Conservation (phyloP, 306 rosid genomes). For the Bauhinia variegata region DNA sequence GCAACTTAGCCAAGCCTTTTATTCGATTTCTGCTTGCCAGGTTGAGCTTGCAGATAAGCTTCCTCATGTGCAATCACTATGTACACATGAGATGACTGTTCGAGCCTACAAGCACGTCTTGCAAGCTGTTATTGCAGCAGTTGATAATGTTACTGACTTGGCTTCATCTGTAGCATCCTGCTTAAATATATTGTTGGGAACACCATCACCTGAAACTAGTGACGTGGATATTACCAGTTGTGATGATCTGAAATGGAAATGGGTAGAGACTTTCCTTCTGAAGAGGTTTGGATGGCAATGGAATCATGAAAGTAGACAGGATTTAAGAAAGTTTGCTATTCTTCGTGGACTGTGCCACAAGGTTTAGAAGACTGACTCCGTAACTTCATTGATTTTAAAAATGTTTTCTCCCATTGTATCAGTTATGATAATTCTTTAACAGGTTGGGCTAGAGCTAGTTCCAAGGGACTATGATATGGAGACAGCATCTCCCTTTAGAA, state of each 20-base stretch:
- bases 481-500: constrained; percentile 68
- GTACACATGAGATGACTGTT: constrained; percentile 92
- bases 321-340: constrained; percentile 82
- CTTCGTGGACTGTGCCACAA: constrained; percentile 96
- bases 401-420: constrained; percentile 21
- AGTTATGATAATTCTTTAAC: constrained; percentile 40
- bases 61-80: constrained; percentile 95
- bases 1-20: constrained; percentile 28
- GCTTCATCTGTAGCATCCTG: constrained; percentile 86
- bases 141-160: constrained; percentile 70
- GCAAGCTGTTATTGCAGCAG: constrained; percentile 90
- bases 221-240: constrained; percentile 54
- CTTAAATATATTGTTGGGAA: constrained; percentile 82
- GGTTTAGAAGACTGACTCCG: constrained; percentile 47
- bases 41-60: constrained; percentile 98
- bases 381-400: constrained; percentile 1
- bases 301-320: constrained; percentile 65
- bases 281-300: constrained; percentile 92
- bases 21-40: constrained; percentile 46
- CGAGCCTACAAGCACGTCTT: constrained; percentile 94
- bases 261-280: constrained; percentile 84
- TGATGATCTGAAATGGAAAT: constrained; percentile 74
- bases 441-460: constrained; percentile 98
- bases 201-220: constrained; percentile 57
- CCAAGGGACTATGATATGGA: constrained; percentile 92